These are phyloP conservation scores for Claviceps capensis DNA, from an alignment of 2,329 filamentous ascomycete species.

Conservation along the genomic window DNA sequence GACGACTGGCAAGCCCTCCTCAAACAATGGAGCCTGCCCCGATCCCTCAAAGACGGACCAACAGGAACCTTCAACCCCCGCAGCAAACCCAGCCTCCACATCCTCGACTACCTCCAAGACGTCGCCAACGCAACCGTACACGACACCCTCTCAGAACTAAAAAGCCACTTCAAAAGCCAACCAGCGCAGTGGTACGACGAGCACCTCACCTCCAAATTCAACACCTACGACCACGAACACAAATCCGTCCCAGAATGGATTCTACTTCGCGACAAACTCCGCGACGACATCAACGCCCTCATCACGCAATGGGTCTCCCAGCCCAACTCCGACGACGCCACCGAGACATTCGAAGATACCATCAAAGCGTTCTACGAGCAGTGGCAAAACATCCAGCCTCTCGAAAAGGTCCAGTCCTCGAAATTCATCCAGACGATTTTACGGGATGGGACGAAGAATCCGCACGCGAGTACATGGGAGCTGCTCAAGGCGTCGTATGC, in stretches of 20 bases:
- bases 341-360: slow-evolving; percentile 11
- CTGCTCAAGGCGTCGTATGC: slow-evolving; percentile 36
- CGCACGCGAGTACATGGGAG: slow-evolving; percentile 27
- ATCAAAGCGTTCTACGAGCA: slow-evolving; percentile 23
- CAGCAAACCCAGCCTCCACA: background rate
- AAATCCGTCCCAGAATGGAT: slow-evolving; percentile 15
- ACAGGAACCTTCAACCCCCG: background rate
- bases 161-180: background rate
- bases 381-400: slow-evolving; percentile 30
- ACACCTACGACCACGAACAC: background rate
- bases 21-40: slow-evolving; percentile 7
- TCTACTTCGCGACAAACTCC: slow-evolving; percentile 1
- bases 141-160: background rate
- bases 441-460: slow-evolving; percentile 10
- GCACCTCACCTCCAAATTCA: background rate
- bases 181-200: background rate
- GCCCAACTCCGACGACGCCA: slow-evolving; percentile 4
- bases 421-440: slow-evolving; percentile 17
- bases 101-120: background rate
- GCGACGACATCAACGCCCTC: slow-evolving; percentile 18
- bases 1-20: slow-evolving; percentile 27
- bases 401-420: slow-evolving; percentile 9
- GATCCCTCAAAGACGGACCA: slow-evolving; percentile 4
- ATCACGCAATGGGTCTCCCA: slow-evolving; percentile 18
- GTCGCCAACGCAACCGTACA: background rate